A percentile compares a stretch with the other conserved stretches of the same genome.
Evolutionary conservation across 1,139 yeast genomes (phyloP).

Genomic region (Kodamaea plutei): DNA sequence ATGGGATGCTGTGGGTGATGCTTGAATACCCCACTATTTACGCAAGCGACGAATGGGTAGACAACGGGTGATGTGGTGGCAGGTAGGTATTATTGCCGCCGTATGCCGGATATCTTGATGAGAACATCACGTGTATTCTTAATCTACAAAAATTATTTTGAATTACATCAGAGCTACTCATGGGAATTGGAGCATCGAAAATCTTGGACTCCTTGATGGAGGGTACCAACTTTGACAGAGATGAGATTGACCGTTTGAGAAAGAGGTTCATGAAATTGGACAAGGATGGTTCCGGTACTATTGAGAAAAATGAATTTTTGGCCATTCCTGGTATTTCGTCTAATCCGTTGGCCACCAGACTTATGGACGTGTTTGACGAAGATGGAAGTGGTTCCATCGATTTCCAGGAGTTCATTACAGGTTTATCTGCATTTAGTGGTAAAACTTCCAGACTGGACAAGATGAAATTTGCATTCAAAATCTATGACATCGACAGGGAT

Average conservation of each 20-base stretch:
- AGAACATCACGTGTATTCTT: too few relatives aligned
- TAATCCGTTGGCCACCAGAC: constrained; percentile 84
- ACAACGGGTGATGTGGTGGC: too few relatives aligned
- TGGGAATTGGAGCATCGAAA: constrained; percentile 70
- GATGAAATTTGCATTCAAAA: constrained; percentile 82
- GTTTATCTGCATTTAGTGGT: constrained; percentile 88
- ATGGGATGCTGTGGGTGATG: too few relatives aligned
- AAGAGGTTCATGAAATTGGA: constrained; percentile 94
- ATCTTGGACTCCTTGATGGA: constrained; percentile 65
- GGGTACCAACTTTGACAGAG: constrained; percentile 80
- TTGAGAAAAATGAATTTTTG: constrained; percentile 85
- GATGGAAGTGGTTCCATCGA: constrained; percentile 94
- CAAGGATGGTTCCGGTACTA: constrained; percentile 87
- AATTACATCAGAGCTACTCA: too few relatives aligned
- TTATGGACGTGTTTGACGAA: constrained; percentile 91
- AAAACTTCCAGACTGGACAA: constrained; percentile 82
- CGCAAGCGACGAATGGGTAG: too few relatives aligned
- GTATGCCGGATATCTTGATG: too few relatives aligned
- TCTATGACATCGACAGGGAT: constrained; percentile 93
- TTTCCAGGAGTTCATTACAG: constrained; percentile 90
- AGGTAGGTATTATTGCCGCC: too few relatives aligned
- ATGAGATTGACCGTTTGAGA: constrained; percentile 86
- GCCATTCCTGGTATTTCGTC: constrained; percentile 89
- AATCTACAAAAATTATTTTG: too few relatives aligned
- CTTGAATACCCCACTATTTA: too few relatives aligned